Conservation (phyloP, 176 grass and related monocot genomes). For the Musa troglodytarum region DNA sequence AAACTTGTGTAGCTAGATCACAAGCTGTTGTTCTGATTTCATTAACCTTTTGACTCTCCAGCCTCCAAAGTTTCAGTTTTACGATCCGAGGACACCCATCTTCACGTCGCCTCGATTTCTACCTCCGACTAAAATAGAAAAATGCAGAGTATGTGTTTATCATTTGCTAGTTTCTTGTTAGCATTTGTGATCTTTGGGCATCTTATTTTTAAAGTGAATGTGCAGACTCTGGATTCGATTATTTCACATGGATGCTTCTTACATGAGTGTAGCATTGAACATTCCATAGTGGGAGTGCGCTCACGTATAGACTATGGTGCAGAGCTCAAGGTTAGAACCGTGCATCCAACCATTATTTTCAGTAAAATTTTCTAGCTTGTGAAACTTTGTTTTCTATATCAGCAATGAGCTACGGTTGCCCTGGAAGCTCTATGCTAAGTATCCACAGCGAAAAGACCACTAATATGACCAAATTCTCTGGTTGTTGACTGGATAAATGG, state of each 20-base stretch:
- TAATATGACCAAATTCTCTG: no score
- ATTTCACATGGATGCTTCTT: slow-evolving; percentile 69
- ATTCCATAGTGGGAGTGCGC: slow-evolving; percentile 47
- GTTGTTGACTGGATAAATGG: no score
- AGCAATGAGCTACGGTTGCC: no score
- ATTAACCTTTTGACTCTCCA: not conserved
- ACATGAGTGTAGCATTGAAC: slow-evolving; percentile 39
- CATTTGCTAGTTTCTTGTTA: not conserved
- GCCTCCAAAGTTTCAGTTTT: slow-evolving; percentile 11
- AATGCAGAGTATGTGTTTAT: slow-evolving; percentile 6
- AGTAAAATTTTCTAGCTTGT: not conserved
- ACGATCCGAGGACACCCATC: slow-evolving; percentile 6
- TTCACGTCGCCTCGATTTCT: slow-evolving; percentile 10
- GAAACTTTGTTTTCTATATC: not conserved
- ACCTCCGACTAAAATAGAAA: slow-evolving; percentile 12
- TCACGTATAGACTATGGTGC: slow-evolving; percentile 39
- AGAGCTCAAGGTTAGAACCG: slow-evolving; percentile 40
- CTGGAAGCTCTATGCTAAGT: no score
- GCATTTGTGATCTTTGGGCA: not conserved
- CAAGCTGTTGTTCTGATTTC: not conserved
- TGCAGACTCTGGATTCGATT: slow-evolving; percentile 39
- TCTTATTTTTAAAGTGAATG: slow-evolving; percentile 12
- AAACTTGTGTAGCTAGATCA: no score
- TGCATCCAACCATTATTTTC: not conserved
- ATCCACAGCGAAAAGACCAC: no score